Conservation (phyloP, 164 flowering plant genomes). For the Sextonia rubra region DNA sequence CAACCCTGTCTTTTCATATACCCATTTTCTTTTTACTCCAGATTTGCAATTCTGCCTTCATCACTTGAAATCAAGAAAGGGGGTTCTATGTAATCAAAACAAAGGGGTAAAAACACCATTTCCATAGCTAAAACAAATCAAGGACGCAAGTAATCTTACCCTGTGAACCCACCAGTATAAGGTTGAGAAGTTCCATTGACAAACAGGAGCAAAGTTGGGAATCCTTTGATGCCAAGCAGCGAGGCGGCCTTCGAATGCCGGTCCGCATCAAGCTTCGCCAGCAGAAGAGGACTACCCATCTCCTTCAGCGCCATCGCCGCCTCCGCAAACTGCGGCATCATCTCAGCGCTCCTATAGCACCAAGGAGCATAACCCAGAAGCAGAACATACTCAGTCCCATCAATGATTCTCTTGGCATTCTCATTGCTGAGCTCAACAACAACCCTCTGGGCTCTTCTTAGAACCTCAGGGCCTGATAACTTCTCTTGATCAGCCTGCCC, state of each 20-base stretch:
- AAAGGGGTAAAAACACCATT: not conserved
- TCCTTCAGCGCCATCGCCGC: slow-evolving; percentile 70
- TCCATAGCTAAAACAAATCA: not conserved
- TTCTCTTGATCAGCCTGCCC: slow-evolving; percentile 4
- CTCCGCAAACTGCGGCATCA: slow-evolving; percentile 89
- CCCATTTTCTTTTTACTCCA: not conserved
- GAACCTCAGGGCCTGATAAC: slow-evolving; percentile 55
- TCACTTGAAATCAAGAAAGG: not conserved
- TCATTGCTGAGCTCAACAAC: slow-evolving; percentile 69
- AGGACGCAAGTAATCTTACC: slow-evolving; percentile 36
- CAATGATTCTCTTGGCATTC: slow-evolving; percentile 45
- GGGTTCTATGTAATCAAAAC: not conserved
- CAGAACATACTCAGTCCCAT: slow-evolving; percentile 64
- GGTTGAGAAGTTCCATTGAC: slow-evolving; percentile 64
- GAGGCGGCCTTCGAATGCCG: slow-evolving; percentile 68
- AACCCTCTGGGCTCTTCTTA: slow-evolving; percentile 67
- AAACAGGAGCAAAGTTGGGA: slow-evolving; percentile 80
- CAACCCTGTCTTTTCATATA: no score
- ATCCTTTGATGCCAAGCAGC: slow-evolving; percentile 67
- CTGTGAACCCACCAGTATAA: slow-evolving; percentile 74
- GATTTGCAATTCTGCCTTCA: not conserved
- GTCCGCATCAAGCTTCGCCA: slow-evolving; percentile 88
- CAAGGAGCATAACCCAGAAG: slow-evolving; percentile 94
- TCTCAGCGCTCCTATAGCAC: slow-evolving; percentile 82
- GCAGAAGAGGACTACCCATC: slow-evolving; percentile 48